phyloP scores from a whole-genome alignment of 441 rosid species.

The Adansonia grandidieri region DNA sequence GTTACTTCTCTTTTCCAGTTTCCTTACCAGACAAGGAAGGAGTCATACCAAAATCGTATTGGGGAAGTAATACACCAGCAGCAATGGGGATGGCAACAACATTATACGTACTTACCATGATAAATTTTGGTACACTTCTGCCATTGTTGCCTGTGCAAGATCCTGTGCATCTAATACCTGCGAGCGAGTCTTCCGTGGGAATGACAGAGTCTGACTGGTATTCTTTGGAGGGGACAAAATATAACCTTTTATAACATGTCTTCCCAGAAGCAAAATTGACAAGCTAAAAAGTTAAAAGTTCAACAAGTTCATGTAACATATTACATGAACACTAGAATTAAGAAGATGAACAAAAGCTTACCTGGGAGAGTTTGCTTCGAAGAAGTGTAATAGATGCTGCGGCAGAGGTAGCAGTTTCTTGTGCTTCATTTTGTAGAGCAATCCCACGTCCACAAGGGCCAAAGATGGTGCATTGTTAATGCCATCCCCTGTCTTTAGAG shows the following conservation, averaged over 20 bases:
- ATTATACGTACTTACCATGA: constrained; percentile 87
- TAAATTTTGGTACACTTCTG: constrained; percentile 89
- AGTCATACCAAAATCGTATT: constrained; percentile 87
- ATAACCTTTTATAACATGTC: not conserved
- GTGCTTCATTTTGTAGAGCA: constrained; percentile 84
- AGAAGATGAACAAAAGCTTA: constrained; percentile 30
- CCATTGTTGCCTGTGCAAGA: constrained; percentile 87
- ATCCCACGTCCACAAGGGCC: constrained; percentile 92
- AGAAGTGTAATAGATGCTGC: constrained; percentile 91
- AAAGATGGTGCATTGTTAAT: constrained; percentile 96
- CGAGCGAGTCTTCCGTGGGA: not conserved
- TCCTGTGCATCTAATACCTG: constrained; percentile 84
- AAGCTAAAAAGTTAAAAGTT: not conserved
- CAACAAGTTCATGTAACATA: not conserved
- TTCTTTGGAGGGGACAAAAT: not conserved
- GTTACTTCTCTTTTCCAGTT: not conserved
- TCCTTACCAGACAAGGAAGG: constrained; percentile 82
- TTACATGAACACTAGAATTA: not conserved
- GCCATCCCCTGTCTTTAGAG: constrained; percentile 84
- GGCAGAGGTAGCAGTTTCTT: constrained; percentile 87
- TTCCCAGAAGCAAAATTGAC: not conserved
- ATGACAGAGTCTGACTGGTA: not conserved
- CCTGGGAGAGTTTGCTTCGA: constrained; percentile 87
- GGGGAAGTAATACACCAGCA: constrained; percentile 88
- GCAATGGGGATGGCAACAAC: constrained; percentile 82